These are phyloP conservation scores for Fusarium nodosum DNA, from an alignment of 2,329 filamentous ascomycete species.

Conservation along the genomic window DNA sequence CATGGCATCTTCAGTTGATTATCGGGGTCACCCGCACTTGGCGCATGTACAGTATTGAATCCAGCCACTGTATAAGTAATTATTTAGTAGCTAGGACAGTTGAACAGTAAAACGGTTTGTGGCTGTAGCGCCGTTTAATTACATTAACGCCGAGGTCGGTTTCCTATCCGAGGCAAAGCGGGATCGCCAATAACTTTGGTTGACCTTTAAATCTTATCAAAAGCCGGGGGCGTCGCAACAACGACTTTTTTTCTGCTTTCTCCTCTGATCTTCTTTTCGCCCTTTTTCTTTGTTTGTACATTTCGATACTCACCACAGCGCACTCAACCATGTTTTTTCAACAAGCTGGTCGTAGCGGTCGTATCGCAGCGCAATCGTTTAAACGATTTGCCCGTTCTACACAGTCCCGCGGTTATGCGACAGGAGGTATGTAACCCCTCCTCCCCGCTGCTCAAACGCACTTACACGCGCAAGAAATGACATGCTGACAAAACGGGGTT, in stretches of 20 bases:
- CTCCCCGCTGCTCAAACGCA: slow-evolving; percentile 5
- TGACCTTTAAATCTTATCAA: slow-evolving; percentile 37
- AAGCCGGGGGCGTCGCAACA: slow-evolving; percentile 28
- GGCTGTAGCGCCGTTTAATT: slow-evolving; percentile 26
- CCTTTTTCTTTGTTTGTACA: slow-evolving; percentile 8
- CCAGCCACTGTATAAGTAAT: slow-evolving; percentile 4
- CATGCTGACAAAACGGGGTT: slow-evolving; percentile 28
- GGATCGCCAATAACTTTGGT: slow-evolving; percentile 30
- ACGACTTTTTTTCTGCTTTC: slow-evolving; percentile 1
- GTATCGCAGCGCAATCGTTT: slow-evolving; percentile 45
- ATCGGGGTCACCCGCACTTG: slow-evolving; percentile 13
- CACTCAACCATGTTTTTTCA: slow-evolving; percentile 43
- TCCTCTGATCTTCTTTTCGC: neutral
- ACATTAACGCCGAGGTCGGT: slow-evolving; percentile 41
- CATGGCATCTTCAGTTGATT: slow-evolving; percentile 6
- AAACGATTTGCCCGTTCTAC: slow-evolving; percentile 35
- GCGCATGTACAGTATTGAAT: neutral
- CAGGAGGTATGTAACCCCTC: slow-evolving; percentile 45
- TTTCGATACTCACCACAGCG: neutral
- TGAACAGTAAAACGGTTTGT: neutral
- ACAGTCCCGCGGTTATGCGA: slow-evolving; percentile 48
- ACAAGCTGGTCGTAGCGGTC: slow-evolving; percentile 45
- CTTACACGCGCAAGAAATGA: slow-evolving; percentile 18
- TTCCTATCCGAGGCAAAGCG: slow-evolving; percentile 46
- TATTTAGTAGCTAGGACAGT: neutral